These are phyloP conservation scores for Vitis vinifera DNA, from an alignment of 164 flowering plant genomes.

Conservation along the genomic window ASM3070453v1 NC_081813.1:22723001-22723500, in stretches of 20 bases:
- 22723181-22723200: conserved; percentile 29
- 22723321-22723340: neutral
- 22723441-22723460: too few relatives aligned
- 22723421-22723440: too few relatives aligned
- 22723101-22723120: too few relatives aligned
- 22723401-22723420: too few relatives aligned
- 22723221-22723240: conserved; percentile 98
- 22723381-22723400: too few relatives aligned
- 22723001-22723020: conserved; percentile 94
- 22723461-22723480: too few relatives aligned
- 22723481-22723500: too few relatives aligned
- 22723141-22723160: neutral
- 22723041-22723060: conserved; percentile 74
- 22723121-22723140: neutral
- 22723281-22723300: conserved; percentile 90
- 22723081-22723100: too few relatives aligned
- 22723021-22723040: conserved; percentile 96
- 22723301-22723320: conserved; percentile 73
- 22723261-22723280: conserved; percentile 97
- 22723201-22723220: conserved; percentile 99
- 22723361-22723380: neutral
- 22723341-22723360: neutral
- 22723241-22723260: conserved; percentile 96
- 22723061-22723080: neutral
- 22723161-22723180: too few relatives aligned